Percentiles rank a stretch among this genome's conserved stretches.
phyloP scores from a whole-genome alignment of 129 eudicot genomes.

The Silybum marianum region DNA sequence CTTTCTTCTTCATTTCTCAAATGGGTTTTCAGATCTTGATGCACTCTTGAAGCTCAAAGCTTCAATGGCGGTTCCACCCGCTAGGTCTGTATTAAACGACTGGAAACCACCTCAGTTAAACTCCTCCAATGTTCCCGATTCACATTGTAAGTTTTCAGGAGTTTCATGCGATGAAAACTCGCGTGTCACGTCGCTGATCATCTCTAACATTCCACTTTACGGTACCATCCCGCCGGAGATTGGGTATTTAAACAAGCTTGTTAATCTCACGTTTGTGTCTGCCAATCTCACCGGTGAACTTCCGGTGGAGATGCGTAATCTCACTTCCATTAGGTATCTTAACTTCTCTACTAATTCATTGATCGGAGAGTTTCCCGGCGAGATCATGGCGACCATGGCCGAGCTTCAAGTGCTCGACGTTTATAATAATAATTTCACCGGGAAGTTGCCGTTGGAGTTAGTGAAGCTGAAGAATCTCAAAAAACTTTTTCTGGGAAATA shows the following conservation, averaged over 20 bases:
- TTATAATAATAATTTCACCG: constrained; percentile 70
- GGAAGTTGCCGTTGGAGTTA: constrained; percentile 60
- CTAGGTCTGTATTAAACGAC: constrained; percentile 46
- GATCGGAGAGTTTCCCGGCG: constrained; percentile 58
- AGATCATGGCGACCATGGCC: constrained; percentile 30
- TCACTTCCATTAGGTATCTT: constrained; percentile 40
- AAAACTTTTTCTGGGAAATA: constrained; percentile 59
- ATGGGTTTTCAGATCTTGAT: constrained; percentile 54
- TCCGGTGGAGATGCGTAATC: constrained; percentile 47
- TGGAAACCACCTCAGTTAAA: constrained; percentile 40
- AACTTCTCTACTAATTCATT: constrained; percentile 57
- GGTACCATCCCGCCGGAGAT: constrained; percentile 69
- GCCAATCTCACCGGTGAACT: constrained; percentile 63
- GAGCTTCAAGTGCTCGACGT: constrained; percentile 58
- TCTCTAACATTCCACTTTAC: constrained; percentile 46
- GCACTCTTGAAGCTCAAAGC: constrained; percentile 60
- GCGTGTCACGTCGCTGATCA: constrained; percentile 50
- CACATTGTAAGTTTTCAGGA: constrained; percentile 79
- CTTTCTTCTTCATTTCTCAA: not conserved
- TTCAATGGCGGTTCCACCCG: constrained; percentile 44
- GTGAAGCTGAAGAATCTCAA: constrained; percentile 33
- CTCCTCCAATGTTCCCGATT: constrained; percentile 7
- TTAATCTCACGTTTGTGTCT: constrained; percentile 51
- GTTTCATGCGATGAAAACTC: constrained; percentile 54
- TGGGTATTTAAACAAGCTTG: constrained; percentile 47